Evolutionary conservation across 2,329 filamentous ascomycete species (phyloP), one percentile per base, ranked within the genome.

Genomic region (Pestalotiopsis sp.): DNA sequence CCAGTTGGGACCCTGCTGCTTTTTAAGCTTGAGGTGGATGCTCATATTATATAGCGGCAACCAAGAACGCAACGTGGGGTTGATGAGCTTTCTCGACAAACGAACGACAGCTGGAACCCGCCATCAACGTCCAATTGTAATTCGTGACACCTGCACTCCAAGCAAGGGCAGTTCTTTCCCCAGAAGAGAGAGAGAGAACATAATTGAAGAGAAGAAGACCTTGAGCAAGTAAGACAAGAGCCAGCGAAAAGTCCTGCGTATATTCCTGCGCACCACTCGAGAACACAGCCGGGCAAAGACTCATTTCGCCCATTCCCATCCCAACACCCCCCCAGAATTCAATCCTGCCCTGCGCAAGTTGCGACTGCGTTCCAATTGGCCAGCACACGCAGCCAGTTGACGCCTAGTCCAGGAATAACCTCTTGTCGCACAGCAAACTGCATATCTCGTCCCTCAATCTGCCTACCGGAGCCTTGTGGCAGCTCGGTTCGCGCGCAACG

Each of bases 81-180:
- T 45, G n/a, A 57, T 62, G 31, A 20, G 17, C 59, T 39, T 39
- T 39, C 59, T 62, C 31, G 59, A 58, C 61, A 12, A 23, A 63
- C 61, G 17, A 23, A 63, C 63, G 20, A 38, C 49, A 56, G 63
- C 63, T 57, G 63, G 63, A 66, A 66, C 39, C 63, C 63, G 57
- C 63, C 63, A 66, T 36, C 63, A 39, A 41, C 23, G 57, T 57
- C 63, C 45, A 66, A 25, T 49, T 52, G 45, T 52, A 52, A 52
- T 52, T 52, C 20, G n/a, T 52, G 45, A 52, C 45, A 20, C 45
- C 20, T 17, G 17, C 17, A 52, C 17, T n/a, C 14, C 17, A 20
- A 20, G 25, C 63, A 25, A 39, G 20, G 57, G 14, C 57, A 23
- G 23, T 23, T 3, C 23, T 23, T 23, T 23, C 20, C 57, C 13